phyloP scores from a whole-genome alignment of 768 basidiomycete species.

The Tubosaeta sp. region DNA sequence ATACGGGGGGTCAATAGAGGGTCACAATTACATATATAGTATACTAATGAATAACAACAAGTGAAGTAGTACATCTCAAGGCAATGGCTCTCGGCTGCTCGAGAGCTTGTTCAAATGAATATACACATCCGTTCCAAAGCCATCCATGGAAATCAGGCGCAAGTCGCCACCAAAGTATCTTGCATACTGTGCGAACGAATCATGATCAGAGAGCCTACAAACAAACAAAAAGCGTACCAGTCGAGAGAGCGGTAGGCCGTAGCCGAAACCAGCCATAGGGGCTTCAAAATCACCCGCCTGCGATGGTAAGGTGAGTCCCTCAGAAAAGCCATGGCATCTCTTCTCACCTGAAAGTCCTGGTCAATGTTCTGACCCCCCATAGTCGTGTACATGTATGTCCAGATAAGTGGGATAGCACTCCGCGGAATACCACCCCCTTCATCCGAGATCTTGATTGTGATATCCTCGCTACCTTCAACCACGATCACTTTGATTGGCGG shows the following conservation, averaged over 20 bases:
- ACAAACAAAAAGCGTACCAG: slow-evolving; percentile 50
- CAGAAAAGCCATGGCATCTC: not conserved
- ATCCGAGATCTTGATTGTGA: slow-evolving; percentile 98
- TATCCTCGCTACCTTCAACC: slow-evolving; percentile 96
- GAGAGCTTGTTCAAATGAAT: slow-evolving; percentile 86
- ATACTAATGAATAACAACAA: not conserved
- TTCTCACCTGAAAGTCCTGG: slow-evolving; percentile 54
- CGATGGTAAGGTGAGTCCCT: not conserved
- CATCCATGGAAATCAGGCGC: slow-evolving; percentile 95
- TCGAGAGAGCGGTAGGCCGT: slow-evolving; percentile 88
- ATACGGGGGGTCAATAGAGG: slow-evolving; percentile 16
- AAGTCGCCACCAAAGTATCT: slow-evolving; percentile 95
- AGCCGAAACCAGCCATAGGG: slow-evolving; percentile 96
- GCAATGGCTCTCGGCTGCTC: slow-evolving; percentile 76
- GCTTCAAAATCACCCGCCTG: slow-evolving; percentile 88
- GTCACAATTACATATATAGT: not conserved
- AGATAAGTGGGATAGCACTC: slow-evolving; percentile 88
- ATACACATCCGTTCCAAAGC: slow-evolving; percentile 94
- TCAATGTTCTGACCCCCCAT: slow-evolving; percentile 70
- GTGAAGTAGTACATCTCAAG: slow-evolving; percentile 14
- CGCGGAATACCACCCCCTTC: slow-evolving; percentile 89
- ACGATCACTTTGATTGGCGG: slow-evolving; percentile 50
- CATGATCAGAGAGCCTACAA: not conserved
- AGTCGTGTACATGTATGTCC: slow-evolving; percentile 98
- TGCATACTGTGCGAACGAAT: slow-evolving; percentile 60